phyloP scores from a whole-genome alignment of 2,329 filamentous ascomycete species.

The Xylogone sp. region DNA sequence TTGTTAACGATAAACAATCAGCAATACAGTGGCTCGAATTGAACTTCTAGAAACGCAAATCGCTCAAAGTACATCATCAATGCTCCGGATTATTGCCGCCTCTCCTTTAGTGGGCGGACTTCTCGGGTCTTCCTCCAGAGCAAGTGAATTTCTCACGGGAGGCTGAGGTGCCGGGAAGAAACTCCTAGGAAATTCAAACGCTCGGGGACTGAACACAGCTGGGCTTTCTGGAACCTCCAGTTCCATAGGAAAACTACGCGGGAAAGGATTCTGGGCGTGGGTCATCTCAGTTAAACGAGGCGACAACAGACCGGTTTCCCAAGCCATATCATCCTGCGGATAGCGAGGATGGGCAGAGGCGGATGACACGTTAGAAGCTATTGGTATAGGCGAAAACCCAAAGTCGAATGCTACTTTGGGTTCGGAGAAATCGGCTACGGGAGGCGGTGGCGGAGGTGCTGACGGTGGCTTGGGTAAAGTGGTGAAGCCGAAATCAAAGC shows the following conservation, averaged over 20 bases:
- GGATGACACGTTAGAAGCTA: background rate
- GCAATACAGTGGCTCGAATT: background rate
- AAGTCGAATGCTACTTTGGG: slow-evolving; percentile 19
- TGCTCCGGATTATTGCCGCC: slow-evolving; percentile 71
- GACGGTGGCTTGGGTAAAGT: background rate
- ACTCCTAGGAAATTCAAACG: slow-evolving; percentile 68
- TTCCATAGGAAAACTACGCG: slow-evolving; percentile 12
- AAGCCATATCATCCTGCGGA: slow-evolving; percentile 5
- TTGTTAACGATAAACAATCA: background rate
- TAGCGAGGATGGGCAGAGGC: background rate
- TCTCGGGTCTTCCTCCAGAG: slow-evolving; percentile 55
- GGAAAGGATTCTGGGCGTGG: slow-evolving; percentile 19
- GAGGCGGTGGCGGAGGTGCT: slow-evolving; percentile 2
- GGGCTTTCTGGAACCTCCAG: slow-evolving; percentile 19
- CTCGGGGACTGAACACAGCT: slow-evolving; percentile 60
- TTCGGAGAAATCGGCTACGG: slow-evolving; percentile 10
- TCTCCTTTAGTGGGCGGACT: slow-evolving; percentile 73
- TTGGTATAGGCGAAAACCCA: slow-evolving; percentile 16
- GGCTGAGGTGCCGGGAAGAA: slow-evolving; percentile 50
- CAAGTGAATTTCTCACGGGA: slow-evolving; percentile 22
- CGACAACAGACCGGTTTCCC: slow-evolving; percentile 25
- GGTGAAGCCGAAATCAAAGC: background rate
- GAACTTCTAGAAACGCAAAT: background rate
- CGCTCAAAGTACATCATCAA: slow-evolving; percentile 68
- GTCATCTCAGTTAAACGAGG: slow-evolving; percentile 29